phyloP scores from a whole-genome alignment of 805 yeast species.

The Clavispora fructus region DNA sequence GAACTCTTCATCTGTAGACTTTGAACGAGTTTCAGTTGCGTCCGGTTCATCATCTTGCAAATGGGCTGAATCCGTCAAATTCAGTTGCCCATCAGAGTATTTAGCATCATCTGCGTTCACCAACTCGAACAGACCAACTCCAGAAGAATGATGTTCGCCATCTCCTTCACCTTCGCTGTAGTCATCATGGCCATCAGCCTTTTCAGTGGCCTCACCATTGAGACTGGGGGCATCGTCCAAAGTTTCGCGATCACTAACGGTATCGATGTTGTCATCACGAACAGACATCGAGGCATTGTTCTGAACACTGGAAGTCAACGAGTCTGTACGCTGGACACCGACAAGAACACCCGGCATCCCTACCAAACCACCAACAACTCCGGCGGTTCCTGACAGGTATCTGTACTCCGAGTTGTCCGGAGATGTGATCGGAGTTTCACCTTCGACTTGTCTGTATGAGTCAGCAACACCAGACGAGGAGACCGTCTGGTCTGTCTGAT shows the following conservation, averaged over 20 bases:
- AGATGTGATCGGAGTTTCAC: slow-evolving; percentile 45
- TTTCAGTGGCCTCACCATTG: slow-evolving; percentile 3
- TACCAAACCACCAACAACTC: slow-evolving; percentile 34
- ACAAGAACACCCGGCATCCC: slow-evolving; percentile 42
- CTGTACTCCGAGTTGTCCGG: slow-evolving; percentile 46
- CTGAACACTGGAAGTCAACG: slow-evolving; percentile 84
- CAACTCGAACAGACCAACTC: slow-evolving; percentile 50
- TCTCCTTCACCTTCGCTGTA: slow-evolving; percentile 30
- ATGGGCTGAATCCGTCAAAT: slow-evolving; percentile 1
- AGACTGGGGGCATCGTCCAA: slow-evolving; percentile 16
- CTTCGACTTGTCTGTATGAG: slow-evolving; percentile 21
- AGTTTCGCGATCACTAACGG: slow-evolving; percentile 39
- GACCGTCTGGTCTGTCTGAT: slow-evolving; percentile 26
- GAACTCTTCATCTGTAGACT: slow-evolving; percentile 43
- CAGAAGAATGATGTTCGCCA: slow-evolving; percentile 38
- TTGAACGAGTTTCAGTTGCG: not conserved
- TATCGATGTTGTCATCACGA: slow-evolving; percentile 59
- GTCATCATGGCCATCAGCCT: slow-evolving; percentile 11
- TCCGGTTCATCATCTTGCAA: slow-evolving; percentile 4
- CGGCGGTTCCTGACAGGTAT: slow-evolving; percentile 29
- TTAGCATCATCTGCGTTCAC: slow-evolving; percentile 47
- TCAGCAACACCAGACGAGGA: slow-evolving; percentile 31
- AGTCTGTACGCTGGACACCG: slow-evolving; percentile 61
- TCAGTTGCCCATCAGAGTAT: slow-evolving; percentile 9
- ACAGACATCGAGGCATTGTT: slow-evolving; percentile 90